phyloP scores from a whole-genome alignment of 2,329 filamentous ascomycete genomes.

The Lecanosticta acicola region DNA sequence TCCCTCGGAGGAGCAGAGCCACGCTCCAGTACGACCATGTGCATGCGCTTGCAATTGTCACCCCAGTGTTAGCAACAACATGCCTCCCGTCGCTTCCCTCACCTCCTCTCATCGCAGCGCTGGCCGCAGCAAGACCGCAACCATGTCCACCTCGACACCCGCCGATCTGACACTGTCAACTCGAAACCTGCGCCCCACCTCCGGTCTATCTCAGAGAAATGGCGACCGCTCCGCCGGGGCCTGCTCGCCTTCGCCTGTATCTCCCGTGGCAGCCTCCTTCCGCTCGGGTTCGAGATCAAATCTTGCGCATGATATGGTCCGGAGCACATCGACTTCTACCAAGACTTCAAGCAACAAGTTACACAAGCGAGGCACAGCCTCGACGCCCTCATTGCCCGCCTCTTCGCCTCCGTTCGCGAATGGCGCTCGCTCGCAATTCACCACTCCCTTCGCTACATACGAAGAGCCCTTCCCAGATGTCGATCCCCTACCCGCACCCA shows the following conservation, averaged over 20 bases:
- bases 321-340: neutral
- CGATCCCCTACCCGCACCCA: slow-evolving; percentile 10
- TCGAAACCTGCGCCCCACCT: slow-evolving; percentile 11
- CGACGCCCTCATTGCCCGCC: slow-evolving; percentile 23
- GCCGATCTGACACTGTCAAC: slow-evolving; percentile 15
- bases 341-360: slow-evolving; percentile 22
- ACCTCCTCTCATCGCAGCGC: slow-evolving; percentile 11
- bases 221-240: neutral
- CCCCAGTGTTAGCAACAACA: neutral
- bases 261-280: slow-evolving; percentile 4
- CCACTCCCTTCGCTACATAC: slow-evolving; percentile 29
- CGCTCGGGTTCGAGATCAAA: slow-evolving; percentile 5
- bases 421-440: slow-evolving; percentile 20
- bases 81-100: slow-evolving; percentile 6
- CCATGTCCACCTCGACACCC: slow-evolving; percentile 3
- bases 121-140: slow-evolving; percentile 16
- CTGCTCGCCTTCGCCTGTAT: slow-evolving; percentile 6
- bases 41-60: neutral
- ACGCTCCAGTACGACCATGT: neutral
- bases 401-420: slow-evolving; percentile 22
- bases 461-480: slow-evolving; percentile 21
- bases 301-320: slow-evolving; percentile 5
- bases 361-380: slow-evolving; percentile 28
- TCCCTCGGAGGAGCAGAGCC: neutral
- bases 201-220: slow-evolving; percentile 8